These are phyloP conservation scores for Ichthyophthirius multifiliis DNA, from an alignment of 169 alveolate species.

Conservation along the genomic window DNA sequence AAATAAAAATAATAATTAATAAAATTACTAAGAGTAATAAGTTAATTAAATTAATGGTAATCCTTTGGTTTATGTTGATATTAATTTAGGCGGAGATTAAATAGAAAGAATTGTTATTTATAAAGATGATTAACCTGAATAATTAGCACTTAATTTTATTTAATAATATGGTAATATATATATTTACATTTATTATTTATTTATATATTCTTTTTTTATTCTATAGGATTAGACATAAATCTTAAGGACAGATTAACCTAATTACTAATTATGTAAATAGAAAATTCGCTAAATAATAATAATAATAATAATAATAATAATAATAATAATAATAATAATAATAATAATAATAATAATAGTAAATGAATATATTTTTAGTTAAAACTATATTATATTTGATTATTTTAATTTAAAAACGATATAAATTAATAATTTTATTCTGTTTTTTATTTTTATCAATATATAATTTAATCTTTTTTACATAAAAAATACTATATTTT, in stretches of 20 bases:
- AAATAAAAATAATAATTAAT: background rate
- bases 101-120: constrained; percentile 52
- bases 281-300: background rate
- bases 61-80: constrained; percentile 43
- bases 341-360: no score
- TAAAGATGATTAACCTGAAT: constrained; percentile 49
- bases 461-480: no score
- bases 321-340: no score
- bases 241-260: constrained; percentile 33
- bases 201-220: background rate
- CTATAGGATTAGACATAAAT: constrained; percentile 19
- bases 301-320: no score
- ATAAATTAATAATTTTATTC: no score
- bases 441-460: no score
- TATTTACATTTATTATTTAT: background rate
- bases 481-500: no score
- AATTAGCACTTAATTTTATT: constrained; percentile 40
- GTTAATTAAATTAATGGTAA: background rate
- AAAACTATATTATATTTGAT: no score
- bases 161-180: constrained; percentile 22
- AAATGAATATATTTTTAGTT: no score
- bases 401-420: no score
- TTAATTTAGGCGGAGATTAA: constrained; percentile 47
- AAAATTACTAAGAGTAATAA: background rate
- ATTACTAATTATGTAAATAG: constrained; percentile 33